These are phyloP conservation scores for Spergularia azorica DNA, from an alignment of 179 eudicot species.

Conservation along the genomic window DNA sequence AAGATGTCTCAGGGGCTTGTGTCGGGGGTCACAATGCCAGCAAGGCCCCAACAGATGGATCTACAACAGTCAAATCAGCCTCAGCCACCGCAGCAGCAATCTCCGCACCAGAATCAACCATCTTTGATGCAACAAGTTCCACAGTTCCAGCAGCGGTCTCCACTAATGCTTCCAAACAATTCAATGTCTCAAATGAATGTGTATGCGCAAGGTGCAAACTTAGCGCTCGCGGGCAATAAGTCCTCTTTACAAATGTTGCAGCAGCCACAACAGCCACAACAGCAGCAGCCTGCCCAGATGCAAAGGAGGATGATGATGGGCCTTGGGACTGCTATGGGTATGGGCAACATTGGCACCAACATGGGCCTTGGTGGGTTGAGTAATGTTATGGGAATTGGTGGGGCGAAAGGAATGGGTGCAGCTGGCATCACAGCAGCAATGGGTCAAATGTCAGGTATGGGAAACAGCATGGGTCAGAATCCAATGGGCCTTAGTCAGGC, in stretches of 20 bases:
- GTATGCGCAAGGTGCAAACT: conserved; percentile 54
- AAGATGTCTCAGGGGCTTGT: conserved; percentile 70
- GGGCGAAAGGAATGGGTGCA: conserved; percentile 58
- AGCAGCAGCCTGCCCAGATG: conserved; percentile 28
- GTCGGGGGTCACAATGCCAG: conserved; percentile 52
- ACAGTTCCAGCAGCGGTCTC: conserved; percentile 61
- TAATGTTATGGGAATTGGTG: conserved; percentile 71
- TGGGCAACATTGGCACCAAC: conserved; percentile 65
- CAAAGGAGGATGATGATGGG: conserved; percentile 88
- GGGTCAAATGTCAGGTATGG: conserved; percentile 52
- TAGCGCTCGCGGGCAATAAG: conserved; percentile 62
- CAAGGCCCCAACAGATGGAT: conserved; percentile 60
- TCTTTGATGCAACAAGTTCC: conserved; percentile 49
- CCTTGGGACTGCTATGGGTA: conserved; percentile 61
- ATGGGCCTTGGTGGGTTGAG: conserved; percentile 79
- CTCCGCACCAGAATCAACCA: conserved; percentile 45
- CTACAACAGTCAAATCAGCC: conserved; percentile 37
- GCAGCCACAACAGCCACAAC: conserved; percentile 47
- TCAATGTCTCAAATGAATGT: conserved; percentile 56
- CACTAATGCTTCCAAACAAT: conserved; percentile 57
- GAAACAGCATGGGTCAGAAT: conserved; percentile 48
- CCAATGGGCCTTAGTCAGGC: conserved; percentile 46
- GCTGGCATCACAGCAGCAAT: conserved; percentile 61
- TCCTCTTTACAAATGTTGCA: conserved; percentile 58
- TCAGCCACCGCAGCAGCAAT: conserved; percentile 42